These are phyloP conservation scores for Penicillium psychrofluorescens DNA, from an alignment of 495 filamentous ascomycete species.

Conservation along the genomic window DNA sequence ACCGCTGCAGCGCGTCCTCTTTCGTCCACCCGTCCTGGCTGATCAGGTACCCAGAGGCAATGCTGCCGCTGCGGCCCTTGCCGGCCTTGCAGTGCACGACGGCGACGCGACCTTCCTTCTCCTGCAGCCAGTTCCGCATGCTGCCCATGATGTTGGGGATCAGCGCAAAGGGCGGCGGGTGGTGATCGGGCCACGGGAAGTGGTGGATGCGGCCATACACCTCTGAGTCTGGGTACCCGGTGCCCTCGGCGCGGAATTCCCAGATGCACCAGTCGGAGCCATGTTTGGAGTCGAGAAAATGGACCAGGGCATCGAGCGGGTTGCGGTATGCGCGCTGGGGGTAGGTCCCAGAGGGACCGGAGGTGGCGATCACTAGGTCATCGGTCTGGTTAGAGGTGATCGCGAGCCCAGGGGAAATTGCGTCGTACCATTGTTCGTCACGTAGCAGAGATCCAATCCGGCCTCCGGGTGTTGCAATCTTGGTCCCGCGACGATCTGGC, in stretches of 20 bases:
- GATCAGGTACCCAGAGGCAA: slow-evolving; percentile 82
- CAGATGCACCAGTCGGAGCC: slow-evolving; percentile 82
- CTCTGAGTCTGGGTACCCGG: slow-evolving; percentile 85
- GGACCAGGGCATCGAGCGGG: slow-evolving; percentile 74
- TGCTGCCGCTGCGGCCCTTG: slow-evolving; percentile 88
- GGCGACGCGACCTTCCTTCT: slow-evolving; percentile 53
- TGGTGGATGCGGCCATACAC: slow-evolving; percentile 79
- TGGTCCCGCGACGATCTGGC: slow-evolving; percentile 73
- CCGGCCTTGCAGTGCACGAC: slow-evolving; percentile 98
- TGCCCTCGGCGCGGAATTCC: slow-evolving; percentile 96
- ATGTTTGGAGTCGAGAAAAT: slow-evolving; percentile 81
- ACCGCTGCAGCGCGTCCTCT: slow-evolving; percentile 69
- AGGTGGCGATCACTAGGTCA: slow-evolving; percentile 58
- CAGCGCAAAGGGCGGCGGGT: slow-evolving; percentile 86
- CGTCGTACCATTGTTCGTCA: slow-evolving; percentile 61
- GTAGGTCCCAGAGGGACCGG: slow-evolving; percentile 80
- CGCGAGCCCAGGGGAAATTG: too few species aligned
- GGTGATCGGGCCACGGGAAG: slow-evolving; percentile 95
- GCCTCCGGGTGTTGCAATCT: slow-evolving; percentile 77
- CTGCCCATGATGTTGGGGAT: slow-evolving; percentile 82
- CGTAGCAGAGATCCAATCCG: slow-evolving; percentile 91
- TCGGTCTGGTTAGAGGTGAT: too few species aligned
- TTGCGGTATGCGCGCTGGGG: slow-evolving; percentile 89
- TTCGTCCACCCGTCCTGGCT: slow-evolving; percentile 80
- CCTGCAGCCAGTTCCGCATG: slow-evolving; percentile 78